phyloP scores from a whole-genome alignment of 2,329 filamentous ascomycete species.

The Penicillium psychrosexuale region DNA sequence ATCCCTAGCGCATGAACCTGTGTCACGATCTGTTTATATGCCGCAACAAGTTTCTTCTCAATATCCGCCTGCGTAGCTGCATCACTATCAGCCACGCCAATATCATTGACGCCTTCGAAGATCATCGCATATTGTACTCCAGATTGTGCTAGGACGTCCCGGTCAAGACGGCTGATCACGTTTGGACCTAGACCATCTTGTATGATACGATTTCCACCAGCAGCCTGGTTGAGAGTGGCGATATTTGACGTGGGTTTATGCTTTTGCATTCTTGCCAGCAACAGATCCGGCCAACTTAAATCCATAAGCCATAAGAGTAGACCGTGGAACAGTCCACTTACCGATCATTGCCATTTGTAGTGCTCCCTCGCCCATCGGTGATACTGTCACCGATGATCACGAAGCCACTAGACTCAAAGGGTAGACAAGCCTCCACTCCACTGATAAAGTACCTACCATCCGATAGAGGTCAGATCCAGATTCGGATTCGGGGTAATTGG shows the following conservation, averaged over 20 bases:
- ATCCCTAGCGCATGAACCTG: slow-evolving; percentile 56
- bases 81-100: slow-evolving; percentile 53
- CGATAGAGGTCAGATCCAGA: slow-evolving; percentile 21
- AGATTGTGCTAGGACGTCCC: slow-evolving; percentile 60
- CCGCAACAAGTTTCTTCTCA: slow-evolving; percentile 53
- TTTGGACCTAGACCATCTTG: slow-evolving; percentile 62
- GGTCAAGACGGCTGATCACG: slow-evolving; percentile 58
- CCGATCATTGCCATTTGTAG: slow-evolving; percentile 58
- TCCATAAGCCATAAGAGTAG: background rate
- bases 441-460: slow-evolving; percentile 58
- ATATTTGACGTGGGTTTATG: slow-evolving; percentile 48
- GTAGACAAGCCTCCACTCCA: slow-evolving; percentile 55
- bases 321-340: slow-evolving; percentile 4
- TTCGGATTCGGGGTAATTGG: background rate
- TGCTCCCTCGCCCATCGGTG: slow-evolving; percentile 61
- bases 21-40: slow-evolving; percentile 57
- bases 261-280: slow-evolving; percentile 53
- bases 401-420: slow-evolving; percentile 45
- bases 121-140: slow-evolving; percentile 61
- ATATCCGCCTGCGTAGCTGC: slow-evolving; percentile 46
- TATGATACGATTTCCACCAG: slow-evolving; percentile 66
- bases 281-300: slow-evolving; percentile 55
- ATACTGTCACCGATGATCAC: slow-evolving; percentile 63
- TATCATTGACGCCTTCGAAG: slow-evolving; percentile 69
- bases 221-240: slow-evolving; percentile 62